phyloP scores from a whole-genome alignment of 495 filamentous ascomycete genomes.

The Neurospora sp. region DNA sequence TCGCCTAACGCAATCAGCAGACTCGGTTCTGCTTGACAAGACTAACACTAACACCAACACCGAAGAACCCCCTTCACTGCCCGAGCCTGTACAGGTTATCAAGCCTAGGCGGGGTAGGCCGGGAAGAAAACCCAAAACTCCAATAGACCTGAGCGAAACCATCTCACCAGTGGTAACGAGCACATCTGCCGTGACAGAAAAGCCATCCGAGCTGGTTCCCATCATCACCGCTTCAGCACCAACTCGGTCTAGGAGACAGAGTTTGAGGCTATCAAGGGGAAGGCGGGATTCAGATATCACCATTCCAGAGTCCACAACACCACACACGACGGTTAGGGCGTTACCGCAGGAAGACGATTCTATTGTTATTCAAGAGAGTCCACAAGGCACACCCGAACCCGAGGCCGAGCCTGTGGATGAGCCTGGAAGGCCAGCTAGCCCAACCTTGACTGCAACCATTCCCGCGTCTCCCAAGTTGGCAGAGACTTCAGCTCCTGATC shows the following conservation, averaged over 20 bases:
- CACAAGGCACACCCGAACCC: not conserved
- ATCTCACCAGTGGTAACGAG: not conserved
- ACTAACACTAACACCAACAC: not conserved
- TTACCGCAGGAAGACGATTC: not conserved
- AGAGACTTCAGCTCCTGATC: not conserved
- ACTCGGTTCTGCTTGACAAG: not conserved
- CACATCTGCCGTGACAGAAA: not conserved
- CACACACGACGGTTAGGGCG: not conserved
- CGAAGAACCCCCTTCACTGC: constrained; percentile 12
- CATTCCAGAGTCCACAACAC: not conserved
- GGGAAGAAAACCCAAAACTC: not conserved
- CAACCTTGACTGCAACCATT: not conserved
- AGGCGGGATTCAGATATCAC: not conserved
- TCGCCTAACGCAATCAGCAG: not conserved
- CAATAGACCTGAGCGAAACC: not conserved
- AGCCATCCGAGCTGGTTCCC: not conserved
- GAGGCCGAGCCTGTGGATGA: not conserved
- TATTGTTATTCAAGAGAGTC: not conserved
- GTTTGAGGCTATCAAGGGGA: not conserved
- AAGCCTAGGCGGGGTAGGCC: not conserved
- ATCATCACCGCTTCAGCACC: not conserved
- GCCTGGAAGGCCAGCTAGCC: not conserved
- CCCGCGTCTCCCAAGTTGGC: not conserved
- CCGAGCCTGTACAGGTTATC: constrained; percentile 1
- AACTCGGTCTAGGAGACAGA: not conserved